Evolutionary conservation across 2,329 filamentous ascomycete species (phyloP).

Genomic region (Aureobasidium zeae): DNA sequence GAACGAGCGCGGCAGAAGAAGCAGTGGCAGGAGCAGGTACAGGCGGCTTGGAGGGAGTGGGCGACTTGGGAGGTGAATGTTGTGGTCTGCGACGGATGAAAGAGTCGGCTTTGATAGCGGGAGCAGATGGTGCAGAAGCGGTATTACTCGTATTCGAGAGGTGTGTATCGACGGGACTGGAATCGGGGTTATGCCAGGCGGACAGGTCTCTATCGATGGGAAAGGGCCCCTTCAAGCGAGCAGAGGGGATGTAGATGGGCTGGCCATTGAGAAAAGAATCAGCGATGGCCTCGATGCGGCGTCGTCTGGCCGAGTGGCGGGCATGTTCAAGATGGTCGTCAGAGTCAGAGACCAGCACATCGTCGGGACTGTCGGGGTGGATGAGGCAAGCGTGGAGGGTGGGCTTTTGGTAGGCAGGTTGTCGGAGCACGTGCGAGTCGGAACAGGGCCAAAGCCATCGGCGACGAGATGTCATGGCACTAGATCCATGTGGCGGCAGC

Average conservation of each 20-base stretch:
- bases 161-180: not conserved
- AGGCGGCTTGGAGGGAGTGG: not conserved
- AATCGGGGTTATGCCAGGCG: not conserved
- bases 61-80: not conserved
- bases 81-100: conserved; percentile 13
- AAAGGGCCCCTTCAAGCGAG: conserved; percentile 55
- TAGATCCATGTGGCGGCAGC: not conserved
- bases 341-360: conserved; percentile 49
- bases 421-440: conserved; percentile 14
- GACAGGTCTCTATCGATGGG: conserved; percentile 18
- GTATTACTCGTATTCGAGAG: too few species aligned
- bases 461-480: conserved; percentile 3
- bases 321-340: conserved; percentile 46
- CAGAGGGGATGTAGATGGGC: conserved; percentile 50
- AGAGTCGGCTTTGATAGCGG: not conserved
- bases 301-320: conserved; percentile 41
- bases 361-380: conserved; percentile 21
- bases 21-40: not conserved
- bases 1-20: not conserved
- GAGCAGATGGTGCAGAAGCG: too few species aligned
- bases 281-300: conserved; percentile 52
- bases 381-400: not conserved
- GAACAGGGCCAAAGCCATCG: conserved; percentile 18
- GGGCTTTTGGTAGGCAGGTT: conserved; percentile 10
- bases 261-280: conserved; percentile 49